Evolutionary conservation across 805 yeast species (phyloP).

Genomic region (Zygoascus tannicola): DNA sequence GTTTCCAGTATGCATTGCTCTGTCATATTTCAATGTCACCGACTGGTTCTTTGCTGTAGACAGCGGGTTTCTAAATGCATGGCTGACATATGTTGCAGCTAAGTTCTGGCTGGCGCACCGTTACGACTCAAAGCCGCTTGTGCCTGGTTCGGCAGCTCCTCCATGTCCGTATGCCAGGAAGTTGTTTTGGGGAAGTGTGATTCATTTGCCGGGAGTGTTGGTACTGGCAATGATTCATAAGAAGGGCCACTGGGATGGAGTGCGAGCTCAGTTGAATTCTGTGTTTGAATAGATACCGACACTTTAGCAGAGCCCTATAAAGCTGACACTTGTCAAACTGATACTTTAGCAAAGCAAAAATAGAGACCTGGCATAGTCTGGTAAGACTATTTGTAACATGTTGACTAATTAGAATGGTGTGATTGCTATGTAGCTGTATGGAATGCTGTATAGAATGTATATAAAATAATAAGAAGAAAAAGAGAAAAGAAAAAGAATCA

Average conservation of each 20-base stretch:
- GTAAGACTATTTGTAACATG: too few species aligned
- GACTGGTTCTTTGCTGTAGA: conserved; percentile 77
- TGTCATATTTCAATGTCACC: conserved; percentile 69
- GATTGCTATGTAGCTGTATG: too few species aligned
- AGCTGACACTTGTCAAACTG: too few species aligned
- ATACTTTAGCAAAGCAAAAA: too few species aligned
- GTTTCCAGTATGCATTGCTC: conserved; percentile 87
- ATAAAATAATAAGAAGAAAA: too few species aligned
- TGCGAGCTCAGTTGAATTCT: conserved; percentile 29
- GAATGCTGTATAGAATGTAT: too few species aligned
- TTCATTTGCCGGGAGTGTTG: conserved; percentile 85
- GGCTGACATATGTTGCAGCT: conserved; percentile 74
- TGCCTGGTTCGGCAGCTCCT: conserved; percentile 1
- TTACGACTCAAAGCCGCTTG: conserved; percentile 18
- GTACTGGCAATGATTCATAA: conserved; percentile 91
- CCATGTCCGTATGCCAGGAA: conserved; percentile 66
- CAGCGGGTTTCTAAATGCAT: conserved; percentile 70
- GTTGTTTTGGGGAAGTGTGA: conserved; percentile 87
- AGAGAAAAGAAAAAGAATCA: too few species aligned
- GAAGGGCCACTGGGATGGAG: conserved; percentile 88
- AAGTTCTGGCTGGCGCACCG: conserved; percentile 83
- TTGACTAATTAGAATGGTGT: too few species aligned
- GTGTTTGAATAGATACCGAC: too few species aligned
- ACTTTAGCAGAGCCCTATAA: too few species aligned
- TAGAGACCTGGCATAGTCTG: too few species aligned